Conservation (phyloP, 345 rosid species). For the Aethionema arabicum region DNA sequence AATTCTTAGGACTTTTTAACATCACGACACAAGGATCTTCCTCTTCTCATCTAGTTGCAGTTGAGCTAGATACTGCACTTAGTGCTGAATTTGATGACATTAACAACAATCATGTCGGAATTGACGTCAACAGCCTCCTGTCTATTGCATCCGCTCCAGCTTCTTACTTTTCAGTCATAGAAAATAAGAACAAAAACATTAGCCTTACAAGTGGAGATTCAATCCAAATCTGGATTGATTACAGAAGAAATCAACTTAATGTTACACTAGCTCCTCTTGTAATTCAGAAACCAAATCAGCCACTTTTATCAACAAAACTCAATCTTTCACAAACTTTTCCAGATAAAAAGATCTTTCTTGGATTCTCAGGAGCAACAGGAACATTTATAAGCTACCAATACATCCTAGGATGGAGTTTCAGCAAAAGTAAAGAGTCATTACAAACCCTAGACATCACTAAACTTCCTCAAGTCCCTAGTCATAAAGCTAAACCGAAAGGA, state of each 20-base stretch:
- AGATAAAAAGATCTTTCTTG: conserved; percentile 46
- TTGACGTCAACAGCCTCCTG: conserved; percentile 48
- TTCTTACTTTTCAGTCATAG: conserved; percentile 35
- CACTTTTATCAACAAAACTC: conserved; percentile 50
- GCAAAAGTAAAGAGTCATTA: conserved; percentile 37
- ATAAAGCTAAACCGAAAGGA: background rate
- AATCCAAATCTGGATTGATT: conserved; percentile 64
- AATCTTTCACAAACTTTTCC: conserved; percentile 46
- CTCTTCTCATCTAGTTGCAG: conserved; percentile 51
- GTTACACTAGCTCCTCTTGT: conserved; percentile 49
- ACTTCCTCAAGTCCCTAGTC: conserved; percentile 55
- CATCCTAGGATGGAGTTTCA: conserved; percentile 69
- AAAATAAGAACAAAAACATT: conserved; percentile 31
- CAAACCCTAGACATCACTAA: conserved; percentile 37
- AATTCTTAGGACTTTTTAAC: conserved; percentile 56
- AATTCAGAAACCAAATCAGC: conserved; percentile 39
- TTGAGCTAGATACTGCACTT: conserved; percentile 56
- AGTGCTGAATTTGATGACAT: conserved; percentile 49
- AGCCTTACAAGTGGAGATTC: conserved; percentile 44
- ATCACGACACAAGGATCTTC: conserved; percentile 31
- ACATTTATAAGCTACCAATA: conserved; percentile 42
- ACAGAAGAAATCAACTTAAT: conserved; percentile 38
- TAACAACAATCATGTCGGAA: conserved; percentile 56
- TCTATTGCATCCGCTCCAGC: conserved; percentile 43
- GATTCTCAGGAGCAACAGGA: conserved; percentile 65